Evolutionary conservation across 768 basidiomycete species (phyloP).

Genomic region (Punctularia strigosozonata): DNA sequence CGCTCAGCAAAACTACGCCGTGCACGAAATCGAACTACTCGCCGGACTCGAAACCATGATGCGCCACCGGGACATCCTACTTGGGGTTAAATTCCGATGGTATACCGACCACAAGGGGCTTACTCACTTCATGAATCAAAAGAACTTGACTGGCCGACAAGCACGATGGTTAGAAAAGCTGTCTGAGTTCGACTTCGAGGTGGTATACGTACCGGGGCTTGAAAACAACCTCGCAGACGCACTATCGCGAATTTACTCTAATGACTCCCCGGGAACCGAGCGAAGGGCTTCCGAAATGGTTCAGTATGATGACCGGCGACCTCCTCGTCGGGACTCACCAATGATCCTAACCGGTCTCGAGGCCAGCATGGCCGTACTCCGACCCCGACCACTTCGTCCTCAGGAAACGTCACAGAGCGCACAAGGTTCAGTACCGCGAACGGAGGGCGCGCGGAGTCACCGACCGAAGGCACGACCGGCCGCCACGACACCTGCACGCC

Average conservation of each 20-base stretch:
- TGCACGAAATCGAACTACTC: slow-evolving; percentile 25
- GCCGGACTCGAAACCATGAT: slow-evolving; percentile 25
- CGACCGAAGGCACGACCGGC: no score
- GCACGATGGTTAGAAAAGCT: slow-evolving; percentile 17
- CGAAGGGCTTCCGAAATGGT: slow-evolving; percentile 13
- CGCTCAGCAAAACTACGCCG: slow-evolving; percentile 21
- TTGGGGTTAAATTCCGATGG: slow-evolving; percentile 12
- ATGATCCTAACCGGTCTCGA: not conserved
- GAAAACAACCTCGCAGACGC: slow-evolving; percentile 17
- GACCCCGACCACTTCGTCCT: no score
- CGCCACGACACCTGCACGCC: no score
- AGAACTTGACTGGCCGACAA: slow-evolving; percentile 15
- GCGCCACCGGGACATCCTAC: slow-evolving; percentile 15
- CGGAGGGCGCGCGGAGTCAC: no score
- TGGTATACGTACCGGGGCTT: slow-evolving; percentile 18
- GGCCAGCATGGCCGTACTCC: not conserved
- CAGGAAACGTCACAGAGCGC: no score
- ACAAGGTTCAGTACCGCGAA: no score
- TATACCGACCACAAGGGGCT: slow-evolving; percentile 20
- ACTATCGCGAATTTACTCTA: slow-evolving; percentile 12
- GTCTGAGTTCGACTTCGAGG: slow-evolving; percentile 18
- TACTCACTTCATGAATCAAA: slow-evolving; percentile 11
- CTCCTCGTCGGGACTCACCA: not conserved
- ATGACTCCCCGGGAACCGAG: slow-evolving; percentile 12
- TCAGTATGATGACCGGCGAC: slow-evolving; percentile 6